phyloP scores from a whole-genome alignment of 495 filamentous ascomycete species.

The Tetracladium setigerum region DNA sequence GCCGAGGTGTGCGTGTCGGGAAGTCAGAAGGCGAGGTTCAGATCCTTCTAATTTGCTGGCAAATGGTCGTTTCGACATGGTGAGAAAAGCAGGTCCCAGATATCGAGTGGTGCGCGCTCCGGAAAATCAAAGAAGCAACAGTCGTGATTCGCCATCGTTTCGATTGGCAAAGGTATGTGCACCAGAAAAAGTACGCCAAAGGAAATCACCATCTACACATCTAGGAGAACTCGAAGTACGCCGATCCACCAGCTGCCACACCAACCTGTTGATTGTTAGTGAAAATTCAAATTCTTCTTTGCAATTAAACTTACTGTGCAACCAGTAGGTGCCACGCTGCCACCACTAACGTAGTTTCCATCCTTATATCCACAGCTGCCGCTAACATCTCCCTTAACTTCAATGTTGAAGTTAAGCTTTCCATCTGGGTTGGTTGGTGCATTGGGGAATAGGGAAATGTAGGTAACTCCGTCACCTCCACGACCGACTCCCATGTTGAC shows the following conservation, averaged over 20 bases:
- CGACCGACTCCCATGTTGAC: slow-evolving; percentile 79
- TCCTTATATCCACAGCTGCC: slow-evolving; percentile 64
- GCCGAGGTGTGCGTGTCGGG: slow-evolving; percentile 5
- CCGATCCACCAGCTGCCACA: slow-evolving; percentile 1
- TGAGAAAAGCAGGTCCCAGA: slow-evolving; percentile 8
- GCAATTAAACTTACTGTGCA: slow-evolving; percentile 56
- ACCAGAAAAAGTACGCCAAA: neutral
- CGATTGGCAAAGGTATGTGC: slow-evolving; percentile 3
- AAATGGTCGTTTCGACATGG: slow-evolving; percentile 7
- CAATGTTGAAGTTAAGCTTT: slow-evolving; percentile 64
- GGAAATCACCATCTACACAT: neutral
- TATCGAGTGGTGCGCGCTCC: slow-evolving; percentile 9
- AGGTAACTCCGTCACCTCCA: slow-evolving; percentile 55
- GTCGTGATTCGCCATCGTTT: slow-evolving; percentile 11
- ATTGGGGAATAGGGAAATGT: slow-evolving; percentile 73
- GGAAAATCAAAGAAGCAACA: slow-evolving; percentile 11
- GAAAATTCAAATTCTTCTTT: neutral
- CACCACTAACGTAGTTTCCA: slow-evolving; percentile 52
- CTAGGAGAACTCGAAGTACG: slow-evolving; percentile 16
- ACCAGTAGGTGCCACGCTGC: slow-evolving; percentile 40
- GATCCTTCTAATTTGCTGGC: slow-evolving; percentile 4
- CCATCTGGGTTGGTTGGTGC: slow-evolving; percentile 49
- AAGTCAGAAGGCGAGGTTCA: slow-evolving; percentile 8
- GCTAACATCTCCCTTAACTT: slow-evolving; percentile 56
- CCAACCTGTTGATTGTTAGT: slow-evolving; percentile 15